Percentiles rank a stretch among this genome's conserved stretches.
phyloP scores from a whole-genome alignment of 352 stramenopile genomes.

The Phytopythium delawarense region DNA sequence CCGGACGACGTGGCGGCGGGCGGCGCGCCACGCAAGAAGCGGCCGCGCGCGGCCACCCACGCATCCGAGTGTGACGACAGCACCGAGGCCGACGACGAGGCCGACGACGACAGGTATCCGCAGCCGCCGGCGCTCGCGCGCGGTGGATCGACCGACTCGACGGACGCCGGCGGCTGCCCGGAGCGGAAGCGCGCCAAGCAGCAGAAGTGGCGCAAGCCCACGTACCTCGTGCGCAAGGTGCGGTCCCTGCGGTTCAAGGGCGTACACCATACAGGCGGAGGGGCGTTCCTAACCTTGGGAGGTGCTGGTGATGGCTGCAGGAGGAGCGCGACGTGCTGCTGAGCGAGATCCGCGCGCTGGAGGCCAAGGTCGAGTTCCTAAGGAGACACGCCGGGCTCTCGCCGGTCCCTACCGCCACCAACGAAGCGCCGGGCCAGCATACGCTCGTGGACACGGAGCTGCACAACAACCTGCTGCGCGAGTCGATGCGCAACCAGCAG shows the following conservation, averaged over 20 bases:
- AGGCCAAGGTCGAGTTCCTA: slow-evolving; percentile 35
- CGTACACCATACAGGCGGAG: neutral
- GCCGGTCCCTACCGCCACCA: slow-evolving; percentile 8
- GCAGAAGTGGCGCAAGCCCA: slow-evolving; percentile 31
- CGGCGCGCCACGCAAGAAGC: neutral
- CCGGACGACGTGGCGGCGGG: neutral
- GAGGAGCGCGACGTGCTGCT: slow-evolving; percentile 39
- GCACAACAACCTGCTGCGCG: slow-evolving; percentile 36
- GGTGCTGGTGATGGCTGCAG: neutral
- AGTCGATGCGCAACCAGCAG: slow-evolving; percentile 43
- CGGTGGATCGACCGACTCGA: neutral
- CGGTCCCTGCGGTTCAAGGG: neutral
- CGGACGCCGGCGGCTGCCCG: slow-evolving; percentile 7
- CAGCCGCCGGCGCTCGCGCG: neutral
- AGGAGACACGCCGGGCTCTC: slow-evolving; percentile 18
- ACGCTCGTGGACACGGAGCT: slow-evolving; percentile 35
- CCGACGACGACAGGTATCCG: neutral
- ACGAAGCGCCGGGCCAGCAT: slow-evolving; percentile 12
- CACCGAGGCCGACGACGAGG: neutral
- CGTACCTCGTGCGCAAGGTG: slow-evolving; percentile 45
- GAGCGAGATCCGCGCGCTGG: slow-evolving; percentile 30
- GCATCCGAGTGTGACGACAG: neutral
- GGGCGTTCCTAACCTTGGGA: too few relatives aligned
- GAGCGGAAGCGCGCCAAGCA: slow-evolving; percentile 22
- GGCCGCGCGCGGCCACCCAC: neutral